These are phyloP conservation scores for Eucalyptus globulus DNA, from an alignment of 345 rosid genomes.

Conservation along the genomic window DNA sequence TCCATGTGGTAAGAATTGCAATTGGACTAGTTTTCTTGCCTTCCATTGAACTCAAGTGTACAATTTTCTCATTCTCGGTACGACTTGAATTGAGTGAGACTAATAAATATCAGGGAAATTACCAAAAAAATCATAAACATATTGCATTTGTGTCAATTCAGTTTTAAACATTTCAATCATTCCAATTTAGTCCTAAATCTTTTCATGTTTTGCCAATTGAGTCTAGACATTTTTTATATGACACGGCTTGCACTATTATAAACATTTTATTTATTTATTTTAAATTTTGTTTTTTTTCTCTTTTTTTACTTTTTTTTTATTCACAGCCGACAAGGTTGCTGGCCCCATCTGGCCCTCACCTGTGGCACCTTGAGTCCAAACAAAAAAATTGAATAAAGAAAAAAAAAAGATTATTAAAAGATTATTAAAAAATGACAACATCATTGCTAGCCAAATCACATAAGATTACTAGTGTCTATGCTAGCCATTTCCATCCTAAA, in stretches of 20 bases:
- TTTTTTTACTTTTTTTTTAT: too few relatives aligned
- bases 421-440: fast-evolving
- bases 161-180: too few relatives aligned
- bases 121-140: background rate
- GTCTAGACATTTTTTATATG: fast-evolving
- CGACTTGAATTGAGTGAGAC: background rate
- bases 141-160: fast-evolving
- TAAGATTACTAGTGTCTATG: fast-evolving
- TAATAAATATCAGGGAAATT: background rate
- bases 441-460: too few relatives aligned
- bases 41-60: background rate
- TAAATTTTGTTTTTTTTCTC: fast-evolving
- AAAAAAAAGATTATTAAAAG: too few relatives aligned
- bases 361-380: background rate
- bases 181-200: background rate
- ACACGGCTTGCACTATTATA: fast-evolving
- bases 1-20: constrained; percentile 11
- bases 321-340: fast-evolving
- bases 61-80: background rate
- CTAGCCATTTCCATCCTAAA: background rate
- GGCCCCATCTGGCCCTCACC: fast-evolving
- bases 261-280: too few relatives aligned
- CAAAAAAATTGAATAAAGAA: background rate
- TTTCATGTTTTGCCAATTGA: too few relatives aligned
- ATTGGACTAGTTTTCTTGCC: background rate